These are phyloP conservation scores for Colletotrichum liaoningense DNA, from an alignment of 2,329 filamentous ascomycete species.

Conservation along the genomic window DNA sequence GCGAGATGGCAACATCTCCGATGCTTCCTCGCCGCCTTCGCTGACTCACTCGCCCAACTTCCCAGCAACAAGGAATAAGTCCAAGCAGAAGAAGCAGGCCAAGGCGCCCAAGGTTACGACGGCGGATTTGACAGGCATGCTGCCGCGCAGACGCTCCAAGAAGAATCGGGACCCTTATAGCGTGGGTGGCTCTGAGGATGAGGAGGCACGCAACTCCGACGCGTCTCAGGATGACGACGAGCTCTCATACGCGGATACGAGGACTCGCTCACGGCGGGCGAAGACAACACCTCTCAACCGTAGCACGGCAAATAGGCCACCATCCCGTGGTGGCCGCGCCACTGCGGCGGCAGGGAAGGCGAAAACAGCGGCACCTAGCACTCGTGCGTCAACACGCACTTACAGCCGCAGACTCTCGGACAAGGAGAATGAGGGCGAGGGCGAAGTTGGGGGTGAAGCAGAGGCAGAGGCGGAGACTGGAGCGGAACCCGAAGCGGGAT, in stretches of 20 bases:
- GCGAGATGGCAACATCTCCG: slow-evolving; percentile 57
- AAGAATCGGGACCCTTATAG: slow-evolving; percentile 45
- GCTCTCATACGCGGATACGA: slow-evolving; percentile 58
- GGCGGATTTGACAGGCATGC: slow-evolving; percentile 63
- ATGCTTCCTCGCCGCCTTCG: slow-evolving; percentile 73
- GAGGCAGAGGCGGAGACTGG: slow-evolving; percentile 46
- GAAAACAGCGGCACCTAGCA: slow-evolving; percentile 35
- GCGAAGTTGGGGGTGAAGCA: slow-evolving; percentile 46
- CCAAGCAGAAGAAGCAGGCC: slow-evolving; percentile 37
- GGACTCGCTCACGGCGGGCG: slow-evolving; percentile 48
- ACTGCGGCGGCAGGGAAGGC: slow-evolving; percentile 34
- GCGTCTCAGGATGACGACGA: slow-evolving; percentile 68
- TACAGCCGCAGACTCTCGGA: slow-evolving; percentile 66
- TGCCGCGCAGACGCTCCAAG: slow-evolving; percentile 64
- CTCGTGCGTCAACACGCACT: slow-evolving; percentile 49
- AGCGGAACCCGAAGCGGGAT: slow-evolving; percentile 36
- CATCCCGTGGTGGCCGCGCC: slow-evolving; percentile 39
- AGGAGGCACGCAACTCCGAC: slow-evolving; percentile 60
- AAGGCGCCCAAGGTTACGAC: slow-evolving; percentile 60
- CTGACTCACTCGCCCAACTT: slow-evolving; percentile 75
- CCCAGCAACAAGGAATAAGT: slow-evolving; percentile 43
- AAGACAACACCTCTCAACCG: slow-evolving; percentile 44
- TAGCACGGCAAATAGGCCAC: slow-evolving; percentile 40
- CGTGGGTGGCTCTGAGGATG: slow-evolving; percentile 55
- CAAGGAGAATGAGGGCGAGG: slow-evolving; percentile 65